Conservation (phyloP, 345 rosid species). For the Brassica napus region Da-Ae NC_063452.1:8557001-8557500, state of each 20-base stretch:
- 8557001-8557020: not conserved
- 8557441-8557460: not conserved
- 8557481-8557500: conserved; percentile 2
- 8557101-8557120: not conserved
- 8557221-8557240: not conserved
- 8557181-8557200: not conserved
- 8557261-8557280: not conserved
- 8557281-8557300: not conserved
- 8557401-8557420: conserved; percentile 3
- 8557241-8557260: not conserved
- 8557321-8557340: not conserved
- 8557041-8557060: not conserved
- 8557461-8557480: not conserved
- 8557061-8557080: not conserved
- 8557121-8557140: not conserved
- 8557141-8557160: not conserved
- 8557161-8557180: not conserved
- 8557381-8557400: not conserved
- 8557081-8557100: not conserved
- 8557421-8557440: not conserved
- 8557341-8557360: conserved; percentile 1
- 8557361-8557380: not conserved
- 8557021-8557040: not conserved
- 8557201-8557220: conserved; percentile 9
- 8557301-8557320: not conserved